Evolutionary conservation across 345 rosid genomes (phyloP), one percentile per base, ranked within the genome.

Genomic region (Xanthoceras sorbifolium): DNA sequence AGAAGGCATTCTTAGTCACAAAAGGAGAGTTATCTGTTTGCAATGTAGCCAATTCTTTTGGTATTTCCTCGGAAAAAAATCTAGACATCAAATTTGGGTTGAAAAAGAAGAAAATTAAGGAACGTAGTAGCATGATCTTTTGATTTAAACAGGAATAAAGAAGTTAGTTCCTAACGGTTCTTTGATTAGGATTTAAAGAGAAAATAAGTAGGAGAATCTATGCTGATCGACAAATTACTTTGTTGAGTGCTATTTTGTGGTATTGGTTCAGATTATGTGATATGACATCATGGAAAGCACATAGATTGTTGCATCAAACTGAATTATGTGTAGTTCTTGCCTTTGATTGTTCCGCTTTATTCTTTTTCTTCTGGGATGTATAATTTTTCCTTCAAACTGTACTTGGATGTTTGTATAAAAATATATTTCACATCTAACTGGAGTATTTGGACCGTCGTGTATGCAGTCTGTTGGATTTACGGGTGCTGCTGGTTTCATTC

Each of bases 381-480:
- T 9, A 9, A 7, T 61, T 9, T 61, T 23, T 6, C 11, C 15
- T 3, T 50, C 22, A 50, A 50, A 50, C 22, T 15, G 22, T 50
- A 17, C n/a, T 50, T 50, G 18, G 22, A 50, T 50, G 57, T 20
- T 50, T 50, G n/a, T 50, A 50, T 50, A 50, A 50, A 17, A 52
- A 9, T 32, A n/a, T 22, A 20, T 64, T 61, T 9, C 46, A 38
- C n/a, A 52, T 40, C 20, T 6, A 29, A 48, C 70, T 34, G 34
- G 28, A 64, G 25, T 72, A n/a, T 77, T 66, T 73, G 77, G n/a
- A 69, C 71, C 64, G 17, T 78, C 54, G 50, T 82, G 20, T 72
- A 64, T 84, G 79, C 87, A 96, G 98, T 96, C 99, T 85, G 98
- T 96, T 80, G 97, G 95, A 80, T 96, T 92, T 83, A 89, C 98